These are phyloP conservation scores for Aspergillus transmontanensis DNA, from an alignment of 2,329 filamentous ascomycete species.

Conservation along the genomic window DNA sequence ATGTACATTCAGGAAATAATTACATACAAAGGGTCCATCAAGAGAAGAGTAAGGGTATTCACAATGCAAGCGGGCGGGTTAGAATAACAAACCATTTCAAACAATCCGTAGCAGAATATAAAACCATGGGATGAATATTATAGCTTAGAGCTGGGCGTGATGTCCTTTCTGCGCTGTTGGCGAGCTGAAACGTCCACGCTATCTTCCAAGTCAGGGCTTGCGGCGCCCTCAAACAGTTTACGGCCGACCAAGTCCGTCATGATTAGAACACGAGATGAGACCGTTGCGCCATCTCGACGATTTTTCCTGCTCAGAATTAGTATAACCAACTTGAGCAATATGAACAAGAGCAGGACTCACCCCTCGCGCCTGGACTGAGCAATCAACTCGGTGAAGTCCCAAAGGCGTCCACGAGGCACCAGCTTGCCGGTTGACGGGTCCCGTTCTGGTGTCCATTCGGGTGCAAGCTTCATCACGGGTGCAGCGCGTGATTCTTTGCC, in stretches of 20 bases:
- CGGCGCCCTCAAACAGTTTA: constrained; percentile 60
- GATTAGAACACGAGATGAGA: constrained; percentile 76
- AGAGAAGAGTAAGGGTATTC: neutral
- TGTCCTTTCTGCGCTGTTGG: constrained; percentile 39
- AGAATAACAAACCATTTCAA: neutral
- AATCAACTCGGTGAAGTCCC: constrained; percentile 90
- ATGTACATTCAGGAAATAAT: neutral
- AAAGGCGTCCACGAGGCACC: constrained; percentile 72
- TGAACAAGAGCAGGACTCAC: constrained; percentile 28
- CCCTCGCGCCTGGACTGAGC: constrained; percentile 81
- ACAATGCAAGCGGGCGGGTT: neutral
- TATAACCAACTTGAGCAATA: neutral
- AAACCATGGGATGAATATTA: constrained; percentile 15
- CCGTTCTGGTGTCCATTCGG: constrained; percentile 73
- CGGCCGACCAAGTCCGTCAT: constrained; percentile 75
- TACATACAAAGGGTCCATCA: neutral
- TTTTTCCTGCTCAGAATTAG: constrained; percentile 65
- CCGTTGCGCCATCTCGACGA: constrained; percentile 85
- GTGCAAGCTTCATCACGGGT: constrained; percentile 64
- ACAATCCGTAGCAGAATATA: neutral
- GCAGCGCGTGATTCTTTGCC: constrained; percentile 55
- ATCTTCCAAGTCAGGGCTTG: constrained; percentile 26
- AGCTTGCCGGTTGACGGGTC: constrained; percentile 64
- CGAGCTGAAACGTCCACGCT: constrained; percentile 37
- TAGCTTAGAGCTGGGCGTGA: constrained; percentile 37